Evolutionary conservation across 306 rosid species (phyloP).

Genomic region (Vicia sativa): DNA sequence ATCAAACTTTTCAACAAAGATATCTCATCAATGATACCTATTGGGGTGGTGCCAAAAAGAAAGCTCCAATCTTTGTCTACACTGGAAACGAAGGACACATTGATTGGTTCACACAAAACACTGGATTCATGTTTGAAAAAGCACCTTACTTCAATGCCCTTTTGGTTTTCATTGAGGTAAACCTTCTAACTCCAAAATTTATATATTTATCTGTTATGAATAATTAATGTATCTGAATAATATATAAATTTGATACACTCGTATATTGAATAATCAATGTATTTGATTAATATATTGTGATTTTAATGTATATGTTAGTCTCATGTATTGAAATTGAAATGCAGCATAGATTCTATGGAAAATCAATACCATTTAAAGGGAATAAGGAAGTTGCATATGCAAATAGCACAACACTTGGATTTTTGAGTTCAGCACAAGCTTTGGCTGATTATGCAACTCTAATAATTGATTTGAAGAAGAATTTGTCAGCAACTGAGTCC

Average conservation of each 20-base stretch:
- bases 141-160: constrained; percentile 82
- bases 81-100: constrained; percentile 89
- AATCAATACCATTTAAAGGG: constrained; percentile 80
- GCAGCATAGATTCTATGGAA: constrained; percentile 93
- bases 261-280: too few species aligned
- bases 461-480: constrained; percentile 66
- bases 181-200: too few species aligned
- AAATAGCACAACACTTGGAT: constrained; percentile 68
- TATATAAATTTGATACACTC: too few species aligned
- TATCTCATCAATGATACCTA: constrained; percentile 70
- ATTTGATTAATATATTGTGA: too few species aligned
- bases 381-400: constrained; percentile 48
- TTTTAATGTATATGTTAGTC: not conserved
- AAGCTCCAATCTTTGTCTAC: constrained; percentile 88
- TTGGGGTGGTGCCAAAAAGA: constrained; percentile 81
- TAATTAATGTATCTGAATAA: too few species aligned
- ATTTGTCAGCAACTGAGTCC: constrained; percentile 61
- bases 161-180: constrained; percentile 85
- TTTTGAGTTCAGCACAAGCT: constrained; percentile 74
- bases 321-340: constrained; percentile 29
- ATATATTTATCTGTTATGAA: too few species aligned
- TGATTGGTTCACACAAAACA: constrained; percentile 85
- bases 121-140: constrained; percentile 68
- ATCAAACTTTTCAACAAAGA: constrained; percentile 71
- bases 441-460: constrained; percentile 87